Conservation (phyloP, 2,329 filamentous ascomycete species). For the Aspergillus spinulosporus region DNA sequence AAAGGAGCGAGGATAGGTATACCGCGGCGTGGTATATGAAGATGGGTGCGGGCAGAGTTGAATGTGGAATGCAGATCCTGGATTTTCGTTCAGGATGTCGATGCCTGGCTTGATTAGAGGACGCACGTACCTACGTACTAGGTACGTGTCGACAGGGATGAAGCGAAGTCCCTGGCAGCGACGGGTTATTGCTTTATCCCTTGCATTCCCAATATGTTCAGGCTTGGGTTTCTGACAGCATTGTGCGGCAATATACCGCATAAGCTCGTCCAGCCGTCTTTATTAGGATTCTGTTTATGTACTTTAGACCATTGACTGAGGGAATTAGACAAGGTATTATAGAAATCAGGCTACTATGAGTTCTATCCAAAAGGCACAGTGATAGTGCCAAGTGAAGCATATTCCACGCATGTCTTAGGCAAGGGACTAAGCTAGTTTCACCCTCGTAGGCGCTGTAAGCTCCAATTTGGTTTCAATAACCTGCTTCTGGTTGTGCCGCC, state of each 20-base stretch:
- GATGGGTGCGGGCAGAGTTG: too few relatives aligned
- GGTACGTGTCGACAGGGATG: neutral
- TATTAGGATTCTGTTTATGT: neutral
- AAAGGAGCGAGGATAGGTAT: neutral
- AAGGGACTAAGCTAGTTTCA: slow-evolving; percentile 18
- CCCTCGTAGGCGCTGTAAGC: slow-evolving; percentile 16
- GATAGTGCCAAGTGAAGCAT: neutral
- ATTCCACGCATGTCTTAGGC: neutral
- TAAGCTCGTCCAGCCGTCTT: neutral
- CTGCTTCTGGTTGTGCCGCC: slow-evolving; percentile 21
- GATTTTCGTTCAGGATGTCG: neutral
- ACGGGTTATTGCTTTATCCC: neutral
- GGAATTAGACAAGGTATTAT: neutral
- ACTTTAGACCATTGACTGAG: neutral
- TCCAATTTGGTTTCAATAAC: slow-evolving; percentile 26
- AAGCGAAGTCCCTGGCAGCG: neutral
- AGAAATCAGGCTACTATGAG: neutral
- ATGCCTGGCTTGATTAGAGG: neutral
- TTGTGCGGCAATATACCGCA: neutral
- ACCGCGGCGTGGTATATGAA: too few relatives aligned
- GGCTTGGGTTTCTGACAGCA: neutral
- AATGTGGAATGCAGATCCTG: neutral
- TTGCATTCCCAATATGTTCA: slow-evolving; percentile 2
- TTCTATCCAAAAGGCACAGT: neutral
- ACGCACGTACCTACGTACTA: neutral